phyloP scores from a whole-genome alignment of 768 basidiomycete species.

The Podaxis mareebaensis region DNA sequence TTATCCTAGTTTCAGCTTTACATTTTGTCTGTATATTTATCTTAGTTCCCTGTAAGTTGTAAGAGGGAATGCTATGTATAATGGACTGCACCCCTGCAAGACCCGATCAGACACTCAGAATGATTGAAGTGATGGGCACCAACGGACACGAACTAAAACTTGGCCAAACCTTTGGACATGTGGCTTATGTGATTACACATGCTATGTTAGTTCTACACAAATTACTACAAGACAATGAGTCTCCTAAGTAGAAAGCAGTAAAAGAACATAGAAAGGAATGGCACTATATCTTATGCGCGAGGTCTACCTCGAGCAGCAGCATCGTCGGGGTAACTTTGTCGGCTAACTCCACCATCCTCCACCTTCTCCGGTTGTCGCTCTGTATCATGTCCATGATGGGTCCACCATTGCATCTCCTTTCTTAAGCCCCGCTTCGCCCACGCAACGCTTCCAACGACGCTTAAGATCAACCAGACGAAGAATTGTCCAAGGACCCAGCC shows the following conservation, averaged over 20 bases:
- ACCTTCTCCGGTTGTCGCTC: neutral
- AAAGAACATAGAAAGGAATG: no score
- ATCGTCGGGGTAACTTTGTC: neutral
- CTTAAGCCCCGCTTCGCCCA: conserved; percentile 21
- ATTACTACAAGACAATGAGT: no score
- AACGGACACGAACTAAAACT: neutral
- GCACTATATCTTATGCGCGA: no score
- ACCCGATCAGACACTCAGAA: neutral
- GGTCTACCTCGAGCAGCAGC: neutral
- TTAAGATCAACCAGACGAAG: conserved; percentile 28
- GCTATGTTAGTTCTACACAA: no score
- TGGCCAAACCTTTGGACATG: no score
- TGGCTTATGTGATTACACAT: no score
- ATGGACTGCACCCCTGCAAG: neutral
- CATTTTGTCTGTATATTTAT: neutral
- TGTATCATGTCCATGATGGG: neutral
- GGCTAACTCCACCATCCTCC: neutral
- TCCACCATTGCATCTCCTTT: conserved; percentile 23
- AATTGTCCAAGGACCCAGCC: conserved; percentile 31
- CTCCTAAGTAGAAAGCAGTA: no score
- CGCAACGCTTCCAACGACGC: conserved; percentile 22
- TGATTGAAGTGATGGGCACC: neutral
- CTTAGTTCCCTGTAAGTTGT: neutral
- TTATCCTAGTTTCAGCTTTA: neutral
- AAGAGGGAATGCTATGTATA: conserved; percentile 5